Evolutionary conservation across 1,284 basidiomycete genomes (phyloP), one percentile per base, ranked within the genome.

Genomic region (Vanrija sp.): DNA sequence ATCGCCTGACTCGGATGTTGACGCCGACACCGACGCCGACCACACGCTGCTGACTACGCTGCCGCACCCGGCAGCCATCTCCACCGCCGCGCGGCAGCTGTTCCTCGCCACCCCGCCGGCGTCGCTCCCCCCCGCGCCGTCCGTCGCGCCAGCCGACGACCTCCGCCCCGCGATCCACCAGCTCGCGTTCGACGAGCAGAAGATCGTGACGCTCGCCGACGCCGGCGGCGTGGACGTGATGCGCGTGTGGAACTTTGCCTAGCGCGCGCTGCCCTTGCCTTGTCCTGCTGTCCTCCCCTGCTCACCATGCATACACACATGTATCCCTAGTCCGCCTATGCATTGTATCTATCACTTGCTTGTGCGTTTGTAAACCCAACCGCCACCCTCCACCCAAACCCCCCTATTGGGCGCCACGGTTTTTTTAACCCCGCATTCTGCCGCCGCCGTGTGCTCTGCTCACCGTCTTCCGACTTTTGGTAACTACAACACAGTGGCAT

Each of bases 151-250:
- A 23, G 19, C 15, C 28, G 40, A 55, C 28, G 40, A 55, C 18
- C 43, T 38, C 38, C 53, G 53, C 18, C 56, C 65, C 4, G 57
- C 63, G 1, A 68, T 76, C 8, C 58, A 63, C 10, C 66, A 73
- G 39, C 53, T 77, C 21, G 69, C 69, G 1, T 75, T 77, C 54
- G 74, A 77, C 43, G 73, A 77, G 60, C 70, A 76, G 63, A 74
- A 71, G 60, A 76, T 77, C 40, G 75, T 75, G 0, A 73, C 74
- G 1, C 54, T 76, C 2, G 65, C 42, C 6, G 55, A 23, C n/a
- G 42, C 49, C 12, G 46, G 14, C 16, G 55, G 43, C n/a, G 58
- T 54, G 3, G 69, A 67, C 15, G 56, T 60, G 4, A 65, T 68
- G 66, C 66, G 66, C 18, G 69, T 76, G 0, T 76, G 74, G 74